Conservation (phyloP, 2,329 filamentous ascomycete genomes). For the Alternaria arborescens region DNA sequence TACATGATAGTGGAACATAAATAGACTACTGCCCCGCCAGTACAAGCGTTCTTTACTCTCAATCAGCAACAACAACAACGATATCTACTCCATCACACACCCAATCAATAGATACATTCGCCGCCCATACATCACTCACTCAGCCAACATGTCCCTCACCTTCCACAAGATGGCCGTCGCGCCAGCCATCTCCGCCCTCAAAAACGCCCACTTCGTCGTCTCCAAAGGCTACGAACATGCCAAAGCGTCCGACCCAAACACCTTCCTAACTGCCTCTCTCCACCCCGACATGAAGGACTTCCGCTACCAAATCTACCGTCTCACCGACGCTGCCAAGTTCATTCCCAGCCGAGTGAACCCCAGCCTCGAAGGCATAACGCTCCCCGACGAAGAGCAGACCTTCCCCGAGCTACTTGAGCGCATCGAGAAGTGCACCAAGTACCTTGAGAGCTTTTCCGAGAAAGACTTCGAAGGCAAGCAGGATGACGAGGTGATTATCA, state of each 20-base stretch:
- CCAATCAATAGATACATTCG: neutral
- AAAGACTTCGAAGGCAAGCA: slow-evolving; percentile 57
- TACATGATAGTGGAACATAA: neutral
- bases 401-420: slow-evolving; percentile 60
- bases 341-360: slow-evolving; percentile 51
- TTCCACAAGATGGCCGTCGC: slow-evolving; percentile 52
- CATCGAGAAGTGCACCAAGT: slow-evolving; percentile 58
- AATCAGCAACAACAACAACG: neutral
- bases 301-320: slow-evolving; percentile 59
- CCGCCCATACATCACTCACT: neutral
- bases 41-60: neutral
- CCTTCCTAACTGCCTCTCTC: slow-evolving; percentile 55
- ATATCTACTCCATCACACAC: neutral
- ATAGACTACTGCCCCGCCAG: neutral
- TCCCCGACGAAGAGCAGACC: slow-evolving; percentile 58
- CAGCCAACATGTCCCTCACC: slow-evolving; percentile 30
- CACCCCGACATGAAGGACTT: slow-evolving; percentile 61
- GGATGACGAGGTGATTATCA: slow-evolving; percentile 51
- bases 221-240: slow-evolving; percentile 55
- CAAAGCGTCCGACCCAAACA: slow-evolving; percentile 47
- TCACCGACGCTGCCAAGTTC: slow-evolving; percentile 55
- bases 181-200: slow-evolving; percentile 55
- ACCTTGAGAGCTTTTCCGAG: slow-evolving; percentile 56
- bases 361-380: slow-evolving; percentile 40
- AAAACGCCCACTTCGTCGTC: slow-evolving; percentile 55